Evolutionary conservation across 352 stramenopile species (phyloP).

Genomic region (Globisporangium uncinulatum): DNA sequence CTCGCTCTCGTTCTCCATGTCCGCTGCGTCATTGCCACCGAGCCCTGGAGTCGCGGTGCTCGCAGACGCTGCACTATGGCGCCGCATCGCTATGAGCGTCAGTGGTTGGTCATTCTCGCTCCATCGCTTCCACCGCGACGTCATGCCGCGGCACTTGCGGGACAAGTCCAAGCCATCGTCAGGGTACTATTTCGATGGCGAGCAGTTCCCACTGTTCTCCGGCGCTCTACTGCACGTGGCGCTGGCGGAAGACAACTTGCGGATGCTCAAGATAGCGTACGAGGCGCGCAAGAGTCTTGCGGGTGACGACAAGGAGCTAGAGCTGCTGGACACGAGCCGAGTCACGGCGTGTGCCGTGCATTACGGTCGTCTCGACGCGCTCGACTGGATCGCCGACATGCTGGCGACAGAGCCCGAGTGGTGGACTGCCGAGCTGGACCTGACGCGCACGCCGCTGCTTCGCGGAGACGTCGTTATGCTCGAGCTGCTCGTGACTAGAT

Average conservation of each 20-base stretch:
- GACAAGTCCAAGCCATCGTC: neutral
- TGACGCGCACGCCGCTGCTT: neutral
- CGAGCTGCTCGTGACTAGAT: neutral
- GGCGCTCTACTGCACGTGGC: constrained; percentile 1
- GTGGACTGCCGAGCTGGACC: neutral
- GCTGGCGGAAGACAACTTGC: constrained; percentile 1
- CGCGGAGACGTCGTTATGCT: neutral
- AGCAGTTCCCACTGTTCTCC: neutral
- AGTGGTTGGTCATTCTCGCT: neutral
- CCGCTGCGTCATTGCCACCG: no score
- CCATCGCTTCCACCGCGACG: neutral
- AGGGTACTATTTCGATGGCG: neutral
- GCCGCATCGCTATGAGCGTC: neutral
- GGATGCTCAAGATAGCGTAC: neutral
- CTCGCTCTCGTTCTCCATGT: no score
- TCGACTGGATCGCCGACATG: neutral
- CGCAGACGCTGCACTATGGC: neutral
- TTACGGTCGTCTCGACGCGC: neutral
- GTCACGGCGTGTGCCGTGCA: constrained; percentile 3
- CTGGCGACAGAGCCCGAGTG: neutral
- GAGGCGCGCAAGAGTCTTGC: neutral
- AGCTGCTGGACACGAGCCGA: neutral
- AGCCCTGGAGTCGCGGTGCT: constrained; percentile 1
- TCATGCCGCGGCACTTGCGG: neutral
- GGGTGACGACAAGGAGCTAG: neutral